Percentiles rank a stretch among this genome's conserved stretches.
Conservation (phyloP, 495 filamentous ascomycete species). For the Neurospora sp. region DNA sequence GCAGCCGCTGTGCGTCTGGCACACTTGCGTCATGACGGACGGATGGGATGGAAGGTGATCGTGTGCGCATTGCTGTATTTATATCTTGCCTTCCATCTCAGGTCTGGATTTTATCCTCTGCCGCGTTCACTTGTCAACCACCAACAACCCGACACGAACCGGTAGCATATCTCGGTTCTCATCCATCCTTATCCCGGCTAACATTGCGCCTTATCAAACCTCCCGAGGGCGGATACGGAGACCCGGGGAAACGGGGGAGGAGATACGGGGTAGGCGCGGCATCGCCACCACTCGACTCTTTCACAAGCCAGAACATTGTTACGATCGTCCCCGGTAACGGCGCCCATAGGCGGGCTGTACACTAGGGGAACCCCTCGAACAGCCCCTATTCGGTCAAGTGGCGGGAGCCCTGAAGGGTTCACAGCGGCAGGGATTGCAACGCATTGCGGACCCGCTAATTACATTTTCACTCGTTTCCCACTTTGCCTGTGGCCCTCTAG, state of each 20-base stretch:
- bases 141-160: neutral
- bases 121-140: neutral
- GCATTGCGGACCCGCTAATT: neutral
- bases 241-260: neutral
- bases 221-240: neutral
- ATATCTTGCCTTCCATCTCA: neutral
- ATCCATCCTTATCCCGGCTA: neutral
- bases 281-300: neutral
- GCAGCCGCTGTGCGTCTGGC: neutral
- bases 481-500: slow-evolving; percentile 2
- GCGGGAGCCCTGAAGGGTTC: neutral
- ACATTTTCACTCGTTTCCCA: neutral
- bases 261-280: neutral
- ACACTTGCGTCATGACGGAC: neutral
- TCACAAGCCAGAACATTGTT: neutral
- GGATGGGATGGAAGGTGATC: neutral
- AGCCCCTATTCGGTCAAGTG: neutral
- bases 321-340: neutral
- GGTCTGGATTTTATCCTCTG: neutral
- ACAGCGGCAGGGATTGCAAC: neutral
- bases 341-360: neutral
- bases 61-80: neutral
- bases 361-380: neutral
- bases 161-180: neutral
- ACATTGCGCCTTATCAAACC: neutral